Percentiles rank a stretch among this genome's conserved stretches.
Evolutionary conservation across 108 stramenopile genomes (phyloP).

Genomic region (Nitzschia inconspicua): DNA sequence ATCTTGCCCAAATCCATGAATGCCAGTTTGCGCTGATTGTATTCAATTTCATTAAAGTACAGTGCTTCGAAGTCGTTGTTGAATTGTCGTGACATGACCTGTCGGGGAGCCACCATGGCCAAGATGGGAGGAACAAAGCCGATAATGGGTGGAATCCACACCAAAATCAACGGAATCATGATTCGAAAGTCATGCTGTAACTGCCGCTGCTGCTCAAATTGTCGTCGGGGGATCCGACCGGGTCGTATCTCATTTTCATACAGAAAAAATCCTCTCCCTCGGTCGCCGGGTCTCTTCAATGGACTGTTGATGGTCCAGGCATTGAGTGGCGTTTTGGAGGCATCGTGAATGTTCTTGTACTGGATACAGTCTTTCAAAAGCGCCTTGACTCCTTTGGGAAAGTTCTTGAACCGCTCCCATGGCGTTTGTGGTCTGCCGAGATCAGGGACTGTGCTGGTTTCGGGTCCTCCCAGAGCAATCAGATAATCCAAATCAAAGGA

Average conservation of each 20-base stretch:
- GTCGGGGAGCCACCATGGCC: slow-evolving; percentile 10
- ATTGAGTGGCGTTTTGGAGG: slow-evolving; percentile 11
- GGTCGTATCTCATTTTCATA: neutral
- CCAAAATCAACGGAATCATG: slow-evolving; percentile 5
- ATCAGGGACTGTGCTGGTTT: too few relatives aligned
- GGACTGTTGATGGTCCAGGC: slow-evolving; percentile 25
- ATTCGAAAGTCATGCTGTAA: slow-evolving; percentile 5
- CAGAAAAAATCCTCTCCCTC: neutral
- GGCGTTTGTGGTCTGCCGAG: slow-evolving; percentile 3
- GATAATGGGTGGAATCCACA: slow-evolving; percentile 18
- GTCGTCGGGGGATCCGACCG: slow-evolving; percentile 12
- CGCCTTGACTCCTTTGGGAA: slow-evolving; percentile 7
- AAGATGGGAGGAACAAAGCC: slow-evolving; percentile 14
- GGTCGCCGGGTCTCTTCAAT: neutral
- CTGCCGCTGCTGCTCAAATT: slow-evolving; percentile 13
- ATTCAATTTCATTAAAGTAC: slow-evolving; percentile 4
- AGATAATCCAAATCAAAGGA: too few relatives aligned
- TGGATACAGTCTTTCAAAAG: slow-evolving; percentile 4
- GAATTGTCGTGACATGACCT: slow-evolving; percentile 20
- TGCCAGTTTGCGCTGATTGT: slow-evolving; percentile 1
- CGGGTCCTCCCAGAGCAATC: too few relatives aligned
- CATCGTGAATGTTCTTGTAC: slow-evolving; percentile 14
- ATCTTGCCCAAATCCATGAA: neutral
- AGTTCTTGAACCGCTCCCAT: slow-evolving; percentile 4
- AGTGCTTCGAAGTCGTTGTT: slow-evolving; percentile 7